Evolutionary conservation across 129 eudicot species (phyloP), one percentile per base, ranked within the genome.

Genomic region (Tagetes patula): DNA sequence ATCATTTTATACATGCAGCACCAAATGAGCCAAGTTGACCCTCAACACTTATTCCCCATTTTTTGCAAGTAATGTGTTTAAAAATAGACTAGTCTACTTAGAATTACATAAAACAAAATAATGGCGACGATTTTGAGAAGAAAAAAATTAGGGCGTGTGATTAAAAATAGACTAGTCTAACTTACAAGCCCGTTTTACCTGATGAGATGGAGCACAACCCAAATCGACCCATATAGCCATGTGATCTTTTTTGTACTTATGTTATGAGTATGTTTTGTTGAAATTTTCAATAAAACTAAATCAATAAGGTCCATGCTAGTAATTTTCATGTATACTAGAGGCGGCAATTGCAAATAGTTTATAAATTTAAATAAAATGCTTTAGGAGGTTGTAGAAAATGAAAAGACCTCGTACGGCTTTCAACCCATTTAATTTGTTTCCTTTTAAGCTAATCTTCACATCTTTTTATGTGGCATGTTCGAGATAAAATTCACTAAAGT

Each of bases 231-330:
- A 33, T 20, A 20, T 34, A 61, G 20, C 7, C 3, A 8, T 59
- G 13, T 58, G 65, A 33, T 8, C 13, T 3, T 3, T 33, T 59
- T 56, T 59, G 39, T 40, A 33, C 2, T 58, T 58, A 2, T 32
- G 31, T 56, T 10, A 8, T 0, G 31, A 60, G 42, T 37, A 37
- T 37, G 12, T 31, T 37, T 12, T 1, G 8, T 12, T 37, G 10
- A 34, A 65, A 40, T 43, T 48, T 75, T 62, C n/a, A 75, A 75
- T 54, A 75, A 64, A 49, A 38, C 38, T 2, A 55, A 30, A 30
- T 55, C 12, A 55, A 13, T 8, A 50, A 50, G 31, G 37, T 55
- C 6, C 30, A 50, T n/a, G n/a, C 56, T 50, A 7, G 64, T 6
- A 46, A 58, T 31, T 58, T 32, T 9, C 40, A 32, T 58, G 39